These are phyloP conservation scores for Cladophialophora bantiana DNA, from an alignment of 2,329 filamentous ascomycete species.

Conservation along the genomic window DNA sequence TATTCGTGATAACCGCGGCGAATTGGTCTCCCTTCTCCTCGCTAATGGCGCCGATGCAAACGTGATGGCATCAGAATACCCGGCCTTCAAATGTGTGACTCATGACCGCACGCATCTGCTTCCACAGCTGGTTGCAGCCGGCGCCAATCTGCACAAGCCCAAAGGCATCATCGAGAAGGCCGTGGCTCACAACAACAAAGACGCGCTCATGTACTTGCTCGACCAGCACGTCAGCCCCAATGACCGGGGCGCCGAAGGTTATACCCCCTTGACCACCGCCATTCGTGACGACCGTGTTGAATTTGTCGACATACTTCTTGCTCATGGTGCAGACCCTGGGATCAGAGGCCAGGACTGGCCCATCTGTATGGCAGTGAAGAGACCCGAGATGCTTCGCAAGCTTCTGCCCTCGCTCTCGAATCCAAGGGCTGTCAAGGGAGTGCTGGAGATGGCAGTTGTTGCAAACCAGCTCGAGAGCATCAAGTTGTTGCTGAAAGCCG, in stretches of 20 bases:
- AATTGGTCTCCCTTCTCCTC: slow-evolving; percentile 68
- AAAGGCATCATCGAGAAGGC: slow-evolving; percentile 72
- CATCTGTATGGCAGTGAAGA: slow-evolving; percentile 70
- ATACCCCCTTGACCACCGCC: slow-evolving; percentile 70
- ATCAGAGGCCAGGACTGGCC: slow-evolving; percentile 74
- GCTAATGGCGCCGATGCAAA: slow-evolving; percentile 61
- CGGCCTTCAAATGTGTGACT: slow-evolving; percentile 72
- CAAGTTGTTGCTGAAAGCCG: slow-evolving; percentile 69
- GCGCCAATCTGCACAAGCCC: slow-evolving; percentile 64
- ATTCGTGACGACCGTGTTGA: slow-evolving; percentile 67
- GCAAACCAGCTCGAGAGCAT: slow-evolving; percentile 72
- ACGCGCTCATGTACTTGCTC: slow-evolving; percentile 67
- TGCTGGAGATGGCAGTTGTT: slow-evolving; percentile 71
- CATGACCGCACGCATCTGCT: slow-evolving; percentile 69
- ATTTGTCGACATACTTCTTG: slow-evolving; percentile 65
- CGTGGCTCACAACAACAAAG: slow-evolving; percentile 66
- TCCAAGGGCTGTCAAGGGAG: slow-evolving; percentile 68
- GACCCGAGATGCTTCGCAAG: slow-evolving; percentile 65
- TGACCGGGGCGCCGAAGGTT: slow-evolving; percentile 63
- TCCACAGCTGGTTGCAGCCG: slow-evolving; percentile 65
- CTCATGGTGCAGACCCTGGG: slow-evolving; percentile 67
- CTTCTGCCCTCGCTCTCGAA: slow-evolving; percentile 65
- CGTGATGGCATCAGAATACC: slow-evolving; percentile 67
- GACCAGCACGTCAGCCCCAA: slow-evolving; percentile 68
- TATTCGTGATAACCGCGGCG: slow-evolving; percentile 69